These are phyloP conservation scores for Penicillium sp. DNA, from an alignment of 2,329 filamentous ascomycete species.

Conservation along the genomic window DNA sequence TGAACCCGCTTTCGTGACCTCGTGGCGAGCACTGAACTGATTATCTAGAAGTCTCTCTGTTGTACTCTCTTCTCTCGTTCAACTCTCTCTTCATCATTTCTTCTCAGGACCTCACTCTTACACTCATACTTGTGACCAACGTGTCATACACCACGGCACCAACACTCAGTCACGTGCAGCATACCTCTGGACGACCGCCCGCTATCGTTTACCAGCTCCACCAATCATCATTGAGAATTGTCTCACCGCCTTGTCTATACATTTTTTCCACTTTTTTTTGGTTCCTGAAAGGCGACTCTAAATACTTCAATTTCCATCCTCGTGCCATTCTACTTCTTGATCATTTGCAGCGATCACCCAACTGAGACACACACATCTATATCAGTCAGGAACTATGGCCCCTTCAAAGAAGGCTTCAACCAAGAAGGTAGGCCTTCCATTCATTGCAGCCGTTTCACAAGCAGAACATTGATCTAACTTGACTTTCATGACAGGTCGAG, in stretches of 20 bases:
- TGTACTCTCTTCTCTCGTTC: not conserved
- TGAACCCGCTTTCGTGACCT: not conserved
- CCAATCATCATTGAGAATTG: conserved; percentile 30
- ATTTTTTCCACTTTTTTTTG: conserved; percentile 28
- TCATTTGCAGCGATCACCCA: not conserved
- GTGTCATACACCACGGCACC: not conserved
- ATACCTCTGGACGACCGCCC: not conserved
- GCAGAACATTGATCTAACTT: not conserved
- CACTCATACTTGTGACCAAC: not conserved
- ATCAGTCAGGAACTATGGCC: conserved; percentile 34
- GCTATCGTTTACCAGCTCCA: conserved; percentile 9
- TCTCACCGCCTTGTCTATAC: conserved; percentile 37
- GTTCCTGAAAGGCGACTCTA: conserved; percentile 28
- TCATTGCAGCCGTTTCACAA: not conserved
- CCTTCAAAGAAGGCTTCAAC: conserved; percentile 32
- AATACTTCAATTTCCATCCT: conserved; percentile 8
- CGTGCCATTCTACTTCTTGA: conserved; percentile 6
- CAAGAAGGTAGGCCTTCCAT: conserved; percentile 30
- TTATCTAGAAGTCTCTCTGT: not conserved
- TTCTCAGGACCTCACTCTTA: not conserved
- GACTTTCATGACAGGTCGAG: conserved; percentile 30
- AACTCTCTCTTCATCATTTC: not conserved
- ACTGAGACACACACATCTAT: conserved; percentile 4
- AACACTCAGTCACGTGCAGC: conserved; percentile 7
- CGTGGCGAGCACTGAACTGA: not conserved